Percentiles rank a stretch among this genome's conserved stretches.
Evolutionary conservation across 495 filamentous ascomycete genomes (phyloP).

Genomic region (Wilcoxina mikolae): DNA sequence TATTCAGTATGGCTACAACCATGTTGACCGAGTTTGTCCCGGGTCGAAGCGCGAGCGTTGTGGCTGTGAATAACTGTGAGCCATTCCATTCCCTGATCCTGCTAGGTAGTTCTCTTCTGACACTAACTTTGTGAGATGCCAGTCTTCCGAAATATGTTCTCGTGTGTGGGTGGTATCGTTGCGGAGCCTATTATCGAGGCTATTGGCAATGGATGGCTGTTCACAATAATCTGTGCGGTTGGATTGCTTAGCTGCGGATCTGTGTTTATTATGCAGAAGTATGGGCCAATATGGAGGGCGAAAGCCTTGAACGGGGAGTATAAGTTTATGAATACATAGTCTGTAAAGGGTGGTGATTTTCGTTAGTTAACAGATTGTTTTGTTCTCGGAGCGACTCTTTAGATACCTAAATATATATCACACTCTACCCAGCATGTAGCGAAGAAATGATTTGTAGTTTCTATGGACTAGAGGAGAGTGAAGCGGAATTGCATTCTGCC

Average conservation of each 20-base stretch:
- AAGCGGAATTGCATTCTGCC: too few relatives aligned
- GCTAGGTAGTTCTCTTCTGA: not conserved
- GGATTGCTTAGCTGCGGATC: conserved; percentile 35
- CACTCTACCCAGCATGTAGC: too few relatives aligned
- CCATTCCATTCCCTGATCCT: not conserved
- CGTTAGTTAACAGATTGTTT: too few relatives aligned
- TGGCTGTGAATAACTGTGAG: conserved; percentile 62
- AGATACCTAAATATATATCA: too few relatives aligned
- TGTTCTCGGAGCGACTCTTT: too few relatives aligned
- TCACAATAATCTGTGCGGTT: conserved; percentile 60
- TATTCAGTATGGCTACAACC: conserved; percentile 63
- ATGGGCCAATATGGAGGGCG: not conserved
- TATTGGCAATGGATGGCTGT: conserved; percentile 81
- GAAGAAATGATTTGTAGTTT: too few relatives aligned
- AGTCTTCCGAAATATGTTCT: conserved; percentile 73
- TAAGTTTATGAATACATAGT: too few relatives aligned
- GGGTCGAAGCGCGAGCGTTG: conserved; percentile 51
- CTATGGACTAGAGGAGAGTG: too few relatives aligned
- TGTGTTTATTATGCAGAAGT: conserved; percentile 22
- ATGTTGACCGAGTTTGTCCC: conserved; percentile 92
- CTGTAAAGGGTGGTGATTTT: too few relatives aligned
- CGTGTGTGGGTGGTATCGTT: conserved; percentile 58
- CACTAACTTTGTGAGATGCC: not conserved
- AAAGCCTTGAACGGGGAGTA: not conserved
- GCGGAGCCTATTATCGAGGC: conserved; percentile 62